These are phyloP conservation scores for Fusarium annulatum DNA, from an alignment of 2,329 filamentous ascomycete species.

Conservation along the genomic window DNA sequence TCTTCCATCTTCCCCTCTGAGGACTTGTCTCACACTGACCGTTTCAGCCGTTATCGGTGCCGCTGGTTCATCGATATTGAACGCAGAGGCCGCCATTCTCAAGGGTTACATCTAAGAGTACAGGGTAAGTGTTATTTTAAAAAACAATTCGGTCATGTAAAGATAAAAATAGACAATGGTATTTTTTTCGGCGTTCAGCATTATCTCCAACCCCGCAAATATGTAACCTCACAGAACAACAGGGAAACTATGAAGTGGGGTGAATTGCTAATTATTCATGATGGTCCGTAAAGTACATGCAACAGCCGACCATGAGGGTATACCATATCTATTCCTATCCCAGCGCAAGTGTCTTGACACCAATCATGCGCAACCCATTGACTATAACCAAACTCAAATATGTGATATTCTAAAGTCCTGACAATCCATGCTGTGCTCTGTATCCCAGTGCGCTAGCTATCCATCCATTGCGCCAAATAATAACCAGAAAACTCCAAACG, in stretches of 20 bases:
- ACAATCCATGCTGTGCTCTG: conserved; percentile 28
- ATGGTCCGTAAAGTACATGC: conserved; percentile 15
- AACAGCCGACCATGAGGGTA: conserved; percentile 34
- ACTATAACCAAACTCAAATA: conserved; percentile 26
- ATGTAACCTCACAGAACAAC: background rate
- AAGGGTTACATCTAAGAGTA: conserved; percentile 78
- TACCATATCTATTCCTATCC: conserved; percentile 30
- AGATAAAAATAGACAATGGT: conserved; percentile 6
- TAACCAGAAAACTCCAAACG: conserved; percentile 25
- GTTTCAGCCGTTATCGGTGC: conserved; percentile 84
- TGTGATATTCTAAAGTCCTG: conserved; percentile 23
- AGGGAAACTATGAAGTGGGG: background rate
- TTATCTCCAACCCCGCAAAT: background rate
- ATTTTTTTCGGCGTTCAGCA: conserved; percentile 2
- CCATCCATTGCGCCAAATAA: conserved; percentile 21
- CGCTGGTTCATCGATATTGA: conserved; percentile 94
- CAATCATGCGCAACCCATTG: conserved; percentile 12
- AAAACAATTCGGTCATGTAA: background rate
- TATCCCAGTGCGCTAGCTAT: conserved; percentile 17
- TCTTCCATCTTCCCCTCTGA: conserved; percentile 20
- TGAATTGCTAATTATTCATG: conserved; percentile 27
- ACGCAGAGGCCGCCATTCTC: conserved; percentile 90
- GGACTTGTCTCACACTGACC: conserved; percentile 6
- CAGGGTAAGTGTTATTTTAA: background rate
- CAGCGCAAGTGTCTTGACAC: conserved; percentile 20